A percentile compares a stretch with the other conserved stretches of the same genome.
These are phyloP conservation scores for Aspergillus unguis DNA, from an alignment of 2,329 filamentous ascomycete genomes.

Conservation along the genomic window DNA sequence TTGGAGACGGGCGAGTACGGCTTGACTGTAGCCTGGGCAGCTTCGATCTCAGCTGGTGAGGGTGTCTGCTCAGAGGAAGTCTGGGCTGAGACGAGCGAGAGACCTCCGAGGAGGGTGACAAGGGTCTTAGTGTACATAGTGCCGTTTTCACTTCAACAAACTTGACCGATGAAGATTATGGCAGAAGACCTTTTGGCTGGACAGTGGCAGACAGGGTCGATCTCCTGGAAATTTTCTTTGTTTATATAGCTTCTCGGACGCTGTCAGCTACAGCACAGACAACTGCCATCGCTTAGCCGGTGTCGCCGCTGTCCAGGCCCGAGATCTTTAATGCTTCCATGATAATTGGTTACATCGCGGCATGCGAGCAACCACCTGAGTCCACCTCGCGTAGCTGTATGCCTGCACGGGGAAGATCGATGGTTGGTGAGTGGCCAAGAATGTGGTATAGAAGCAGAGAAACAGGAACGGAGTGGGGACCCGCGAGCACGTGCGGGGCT, in stretches of 20 bases:
- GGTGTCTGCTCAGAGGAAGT: slow-evolving; percentile 26
- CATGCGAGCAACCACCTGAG: neutral
- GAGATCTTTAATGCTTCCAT: neutral
- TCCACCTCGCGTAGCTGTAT: slow-evolving; percentile 4
- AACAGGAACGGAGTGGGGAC: slow-evolving; percentile 4
- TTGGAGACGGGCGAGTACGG: slow-evolving; percentile 60
- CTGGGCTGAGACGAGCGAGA: slow-evolving; percentile 19
- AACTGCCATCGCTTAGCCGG: neutral
- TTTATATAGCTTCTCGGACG: neutral
- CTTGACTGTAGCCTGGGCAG: slow-evolving; percentile 53
- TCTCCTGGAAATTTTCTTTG: neutral
- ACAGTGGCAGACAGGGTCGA: neutral
- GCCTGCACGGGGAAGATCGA: slow-evolving; percentile 17
- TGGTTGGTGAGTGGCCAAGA: slow-evolving; percentile 13
- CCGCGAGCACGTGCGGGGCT: slow-evolving; percentile 3
- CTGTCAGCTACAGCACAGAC: neutral
- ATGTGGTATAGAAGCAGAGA: neutral
- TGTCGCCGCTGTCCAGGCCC: neutral
- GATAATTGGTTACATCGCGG: slow-evolving; percentile 9
- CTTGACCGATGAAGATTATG: neutral
- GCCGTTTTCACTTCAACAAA: no score
- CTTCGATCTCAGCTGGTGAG: slow-evolving; percentile 25
- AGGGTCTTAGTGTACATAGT: slow-evolving; percentile 22
- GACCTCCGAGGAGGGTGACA: slow-evolving; percentile 21
- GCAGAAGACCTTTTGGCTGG: neutral